Conservation (phyloP, 257 asterid species). For the Primulina tabacum region DNA sequence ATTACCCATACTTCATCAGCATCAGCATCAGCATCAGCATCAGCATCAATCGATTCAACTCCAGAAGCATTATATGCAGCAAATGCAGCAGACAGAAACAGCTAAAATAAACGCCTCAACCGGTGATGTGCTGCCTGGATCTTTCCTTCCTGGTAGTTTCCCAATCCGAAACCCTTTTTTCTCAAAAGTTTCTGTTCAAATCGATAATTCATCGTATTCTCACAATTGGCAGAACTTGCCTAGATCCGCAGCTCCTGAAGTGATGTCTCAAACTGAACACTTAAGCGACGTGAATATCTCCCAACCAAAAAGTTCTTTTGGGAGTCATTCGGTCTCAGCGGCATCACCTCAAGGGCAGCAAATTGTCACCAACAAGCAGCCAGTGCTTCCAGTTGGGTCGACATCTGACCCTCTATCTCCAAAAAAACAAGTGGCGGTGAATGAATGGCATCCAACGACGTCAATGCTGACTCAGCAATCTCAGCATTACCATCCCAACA, state of each 20-base stretch:
- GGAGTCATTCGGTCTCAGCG: slow-evolving; percentile 22
- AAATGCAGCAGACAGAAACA: slow-evolving; percentile 31
- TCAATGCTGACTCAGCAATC: slow-evolving; percentile 19
- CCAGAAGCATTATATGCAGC: slow-evolving; percentile 37
- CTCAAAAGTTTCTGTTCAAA: slow-evolving; percentile 18
- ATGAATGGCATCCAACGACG: slow-evolving; percentile 12
- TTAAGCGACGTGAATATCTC: slow-evolving; percentile 22
- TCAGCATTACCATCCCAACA: slow-evolving; percentile 19
- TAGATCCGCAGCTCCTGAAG: slow-evolving; percentile 25
- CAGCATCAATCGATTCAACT: slow-evolving; percentile 32
- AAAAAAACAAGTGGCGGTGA: slow-evolving; percentile 17
- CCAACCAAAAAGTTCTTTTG: slow-evolving; percentile 35
- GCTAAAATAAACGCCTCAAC: slow-evolving; percentile 24
- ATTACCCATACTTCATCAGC: slow-evolving; percentile 31
- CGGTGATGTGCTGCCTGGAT: slow-evolving; percentile 20
- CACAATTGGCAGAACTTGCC: slow-evolving; percentile 30
- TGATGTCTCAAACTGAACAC: slow-evolving; percentile 18
- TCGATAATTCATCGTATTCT: slow-evolving; percentile 18
- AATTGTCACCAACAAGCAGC: slow-evolving; percentile 17
- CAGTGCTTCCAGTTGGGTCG: slow-evolving; percentile 13
- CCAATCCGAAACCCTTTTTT: slow-evolving; percentile 15
- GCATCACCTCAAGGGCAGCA: slow-evolving; percentile 32
- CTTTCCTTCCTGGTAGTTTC: slow-evolving; percentile 20
- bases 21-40: slow-evolving; percentile 21
- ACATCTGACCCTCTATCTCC: slow-evolving; percentile 13